phyloP scores from a whole-genome alignment of 1,139 yeast genomes.

The Diutina ranongensis region DNA sequence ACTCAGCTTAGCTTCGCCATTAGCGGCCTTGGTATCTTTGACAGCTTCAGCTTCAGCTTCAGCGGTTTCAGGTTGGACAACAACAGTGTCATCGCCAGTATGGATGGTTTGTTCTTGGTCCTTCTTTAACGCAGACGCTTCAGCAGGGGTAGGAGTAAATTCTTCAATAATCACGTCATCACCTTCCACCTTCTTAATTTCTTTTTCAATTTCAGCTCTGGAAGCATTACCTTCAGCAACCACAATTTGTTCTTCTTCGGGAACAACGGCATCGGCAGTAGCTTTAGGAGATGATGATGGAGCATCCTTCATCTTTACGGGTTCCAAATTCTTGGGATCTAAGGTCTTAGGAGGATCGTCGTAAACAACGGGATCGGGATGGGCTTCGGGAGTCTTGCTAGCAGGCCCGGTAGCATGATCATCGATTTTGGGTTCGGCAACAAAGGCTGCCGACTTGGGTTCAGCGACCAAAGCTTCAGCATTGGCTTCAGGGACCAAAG shows the following conservation, averaged over 20 bases:
- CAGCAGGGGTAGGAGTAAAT: constrained; percentile 4
- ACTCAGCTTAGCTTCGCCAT: not conserved
- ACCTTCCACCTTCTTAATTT: not conserved
- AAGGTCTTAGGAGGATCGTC: constrained; percentile 2
- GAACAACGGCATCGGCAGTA: not conserved
- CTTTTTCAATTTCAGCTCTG: not conserved
- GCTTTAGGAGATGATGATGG: not conserved
- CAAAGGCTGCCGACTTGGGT: not conserved
- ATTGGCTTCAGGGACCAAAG: not conserved
- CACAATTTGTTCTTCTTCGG: constrained; percentile 4
- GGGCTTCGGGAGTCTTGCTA: not conserved
- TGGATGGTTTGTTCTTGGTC: not conserved
- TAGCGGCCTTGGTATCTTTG: not conserved
- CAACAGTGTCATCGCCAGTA: too few species aligned
- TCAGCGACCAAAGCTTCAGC: not conserved
- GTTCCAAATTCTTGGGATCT: constrained; percentile 1
- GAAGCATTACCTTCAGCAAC: constrained; percentile 1
- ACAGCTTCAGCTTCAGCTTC: not conserved
- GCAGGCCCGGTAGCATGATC: not conserved
- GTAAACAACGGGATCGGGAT: not conserved
- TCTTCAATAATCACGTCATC: constrained; percentile 1
- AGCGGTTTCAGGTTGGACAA: too few species aligned
- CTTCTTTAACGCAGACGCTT: not conserved
- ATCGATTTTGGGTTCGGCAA: not conserved
- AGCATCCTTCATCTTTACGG: not conserved